Evolutionary conservation across 345 rosid genomes (phyloP).

Genomic region (Aethionema arabicum): DNA sequence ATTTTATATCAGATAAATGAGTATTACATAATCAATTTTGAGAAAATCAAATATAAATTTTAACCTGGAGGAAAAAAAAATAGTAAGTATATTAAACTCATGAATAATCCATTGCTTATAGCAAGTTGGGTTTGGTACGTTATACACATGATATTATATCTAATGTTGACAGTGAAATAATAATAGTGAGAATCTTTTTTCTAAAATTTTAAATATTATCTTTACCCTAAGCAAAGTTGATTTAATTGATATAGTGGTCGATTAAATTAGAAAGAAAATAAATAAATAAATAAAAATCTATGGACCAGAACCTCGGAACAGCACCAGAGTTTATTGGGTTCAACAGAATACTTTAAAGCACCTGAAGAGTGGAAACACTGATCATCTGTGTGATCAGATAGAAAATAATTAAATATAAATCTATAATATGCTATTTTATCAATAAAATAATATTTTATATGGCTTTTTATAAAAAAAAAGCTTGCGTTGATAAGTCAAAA

Average conservation of each 20-base stretch:
- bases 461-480: too few relatives aligned
- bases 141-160: conserved; percentile 2
- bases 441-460: too few relatives aligned
- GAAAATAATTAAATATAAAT: not conserved
- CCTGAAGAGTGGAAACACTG: conserved; percentile 21
- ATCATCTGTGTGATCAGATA: conserved; percentile 10
- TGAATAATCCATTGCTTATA: too few relatives aligned
- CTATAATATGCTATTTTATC: too few relatives aligned
- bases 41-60: too few relatives aligned
- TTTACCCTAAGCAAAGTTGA: conserved; percentile 10
- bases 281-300: not conserved
- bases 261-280: not conserved
- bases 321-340: conserved; percentile 29
- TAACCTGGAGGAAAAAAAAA: too few relatives aligned
- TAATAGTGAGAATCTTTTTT: not conserved
- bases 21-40: too few relatives aligned
- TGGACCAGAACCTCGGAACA: conserved; percentile 30
- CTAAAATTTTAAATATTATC: not conserved
- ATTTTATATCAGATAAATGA: too few relatives aligned
- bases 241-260: not conserved
- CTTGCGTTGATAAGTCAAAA: not conserved
- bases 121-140: conserved; percentile 9
- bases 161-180: not conserved
- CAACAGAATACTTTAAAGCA: conserved; percentile 24
- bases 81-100: too few relatives aligned